phyloP scores from a whole-genome alignment of 2,329 filamentous ascomycete species.

The Botrytis squamosa region DNA sequence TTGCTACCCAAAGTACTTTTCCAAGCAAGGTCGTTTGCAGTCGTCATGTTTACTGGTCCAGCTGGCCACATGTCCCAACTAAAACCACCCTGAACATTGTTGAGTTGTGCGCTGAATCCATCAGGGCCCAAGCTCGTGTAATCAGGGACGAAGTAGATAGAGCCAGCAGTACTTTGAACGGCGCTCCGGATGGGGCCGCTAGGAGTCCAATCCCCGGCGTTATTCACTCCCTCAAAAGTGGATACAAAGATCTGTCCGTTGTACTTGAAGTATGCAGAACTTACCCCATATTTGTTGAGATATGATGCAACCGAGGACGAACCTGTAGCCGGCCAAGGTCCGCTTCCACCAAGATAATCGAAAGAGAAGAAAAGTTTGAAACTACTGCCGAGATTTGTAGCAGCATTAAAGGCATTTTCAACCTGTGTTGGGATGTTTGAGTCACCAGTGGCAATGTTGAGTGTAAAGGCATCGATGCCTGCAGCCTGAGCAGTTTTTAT shows the following conservation, averaged over 20 bases:
- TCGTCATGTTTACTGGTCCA: slow-evolving; percentile 40
- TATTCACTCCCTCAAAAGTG: slow-evolving; percentile 50
- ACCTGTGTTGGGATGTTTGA: slow-evolving; percentile 40
- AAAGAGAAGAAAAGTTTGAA: slow-evolving; percentile 41
- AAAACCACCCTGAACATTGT: slow-evolving; percentile 42
- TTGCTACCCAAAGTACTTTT: slow-evolving; percentile 41
- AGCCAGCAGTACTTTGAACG: slow-evolving; percentile 29
- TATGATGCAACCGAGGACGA: slow-evolving; percentile 33
- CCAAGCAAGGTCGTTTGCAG: slow-evolving; percentile 44
- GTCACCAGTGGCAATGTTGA: slow-evolving; percentile 40
- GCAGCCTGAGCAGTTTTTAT: slow-evolving; percentile 40
- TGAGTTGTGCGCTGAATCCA: slow-evolving; percentile 34
- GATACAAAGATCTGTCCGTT: slow-evolving; percentile 47
- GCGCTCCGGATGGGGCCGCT: slow-evolving; percentile 41
- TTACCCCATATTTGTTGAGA: slow-evolving; percentile 38
- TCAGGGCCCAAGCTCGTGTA: slow-evolving; percentile 45
- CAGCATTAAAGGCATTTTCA: slow-evolving; percentile 39
- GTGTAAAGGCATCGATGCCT: slow-evolving; percentile 42
- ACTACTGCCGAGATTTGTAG: slow-evolving; percentile 29
- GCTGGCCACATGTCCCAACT: slow-evolving; percentile 48
- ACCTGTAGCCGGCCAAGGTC: slow-evolving; percentile 33
- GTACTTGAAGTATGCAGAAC: slow-evolving; percentile 42
- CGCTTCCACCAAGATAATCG: slow-evolving; percentile 38
- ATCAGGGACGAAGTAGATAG: slow-evolving; percentile 48
- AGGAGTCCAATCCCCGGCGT: slow-evolving; percentile 45